These are phyloP conservation scores for Thalassia testudinum DNA, from an alignment of 116 monocot species.

Conservation along the genomic window DNA sequence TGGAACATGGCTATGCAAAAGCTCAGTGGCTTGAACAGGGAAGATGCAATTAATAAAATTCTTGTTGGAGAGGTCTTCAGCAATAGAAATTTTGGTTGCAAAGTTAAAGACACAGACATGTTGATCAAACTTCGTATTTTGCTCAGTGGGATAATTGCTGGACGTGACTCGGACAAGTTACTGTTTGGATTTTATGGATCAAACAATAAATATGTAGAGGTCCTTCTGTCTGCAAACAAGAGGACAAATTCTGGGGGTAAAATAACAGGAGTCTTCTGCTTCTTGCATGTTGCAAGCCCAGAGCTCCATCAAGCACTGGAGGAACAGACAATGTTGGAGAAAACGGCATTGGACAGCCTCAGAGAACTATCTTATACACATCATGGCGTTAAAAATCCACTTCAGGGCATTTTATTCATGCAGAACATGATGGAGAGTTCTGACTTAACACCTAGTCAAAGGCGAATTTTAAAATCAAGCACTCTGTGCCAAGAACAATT, in stretches of 20 bases:
- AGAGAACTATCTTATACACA: constrained; percentile 50
- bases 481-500: constrained; percentile 61
- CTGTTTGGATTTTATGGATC: constrained; percentile 55
- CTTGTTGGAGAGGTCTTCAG: constrained; percentile 77
- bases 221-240: constrained; percentile 49
- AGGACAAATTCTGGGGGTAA: constrained; percentile 44
- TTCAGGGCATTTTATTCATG: constrained; percentile 56
- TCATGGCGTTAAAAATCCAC: constrained; percentile 57
- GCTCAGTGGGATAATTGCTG: constrained; percentile 43
- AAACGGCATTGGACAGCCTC: constrained; percentile 34
- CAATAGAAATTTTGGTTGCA: constrained; percentile 36
- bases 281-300: constrained; percentile 60
- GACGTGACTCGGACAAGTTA: constrained; percentile 45
- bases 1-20: constrained; percentile 80
- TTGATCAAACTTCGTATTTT: constrained; percentile 55
- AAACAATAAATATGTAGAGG: constrained; percentile 49
- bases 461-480: constrained; percentile 34
- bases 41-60: constrained; percentile 43
- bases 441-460: constrained; percentile 49
- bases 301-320: constrained; percentile 59
- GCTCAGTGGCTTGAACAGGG: constrained; percentile 49
- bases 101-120: constrained; percentile 46
- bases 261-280: constrained; percentile 65
- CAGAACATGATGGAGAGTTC: constrained; percentile 46
- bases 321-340: constrained; percentile 46